phyloP scores from a whole-genome alignment of 768 basidiomycete species.

The Boletus subparvulus region DNA sequence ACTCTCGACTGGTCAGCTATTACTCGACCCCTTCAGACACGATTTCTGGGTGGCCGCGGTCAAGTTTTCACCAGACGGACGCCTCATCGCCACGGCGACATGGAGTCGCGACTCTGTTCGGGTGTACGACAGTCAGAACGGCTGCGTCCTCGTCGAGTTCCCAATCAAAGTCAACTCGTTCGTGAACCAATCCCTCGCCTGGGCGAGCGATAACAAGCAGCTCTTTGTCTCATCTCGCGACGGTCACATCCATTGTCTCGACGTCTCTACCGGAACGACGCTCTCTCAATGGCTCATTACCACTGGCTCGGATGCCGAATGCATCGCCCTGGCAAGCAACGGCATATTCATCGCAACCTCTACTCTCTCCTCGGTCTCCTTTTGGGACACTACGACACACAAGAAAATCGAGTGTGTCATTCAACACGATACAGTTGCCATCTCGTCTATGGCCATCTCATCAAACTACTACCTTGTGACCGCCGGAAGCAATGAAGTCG shows the following conservation, averaged over 20 bases:
- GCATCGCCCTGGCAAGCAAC: not conserved
- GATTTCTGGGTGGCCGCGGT: not conserved
- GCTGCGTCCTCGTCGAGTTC: not conserved
- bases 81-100: not conserved
- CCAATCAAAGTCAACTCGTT: not conserved
- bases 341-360: not conserved
- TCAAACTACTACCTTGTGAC: not conserved
- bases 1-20: not conserved
- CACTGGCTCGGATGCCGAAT: not conserved
- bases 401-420: not conserved
- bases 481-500: not conserved
- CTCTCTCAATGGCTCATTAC: not conserved
- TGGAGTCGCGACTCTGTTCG: not conserved
- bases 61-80: not conserved
- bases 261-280: not conserved
- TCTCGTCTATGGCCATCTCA: not conserved
- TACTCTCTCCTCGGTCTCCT: not conserved
- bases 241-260: not conserved
- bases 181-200: not conserved
- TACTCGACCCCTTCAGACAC: not conserved
- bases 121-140: not conserved
- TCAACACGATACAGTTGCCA: not conserved
- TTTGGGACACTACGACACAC: slow-evolving; percentile 5
- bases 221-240: not conserved
- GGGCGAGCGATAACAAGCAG: not conserved